A percentile compares a stretch with the other conserved stretches of the same genome.
phyloP scores from a whole-genome alignment of 1,284 basidiomycete genomes.

The Pterulicium gracile region DNA sequence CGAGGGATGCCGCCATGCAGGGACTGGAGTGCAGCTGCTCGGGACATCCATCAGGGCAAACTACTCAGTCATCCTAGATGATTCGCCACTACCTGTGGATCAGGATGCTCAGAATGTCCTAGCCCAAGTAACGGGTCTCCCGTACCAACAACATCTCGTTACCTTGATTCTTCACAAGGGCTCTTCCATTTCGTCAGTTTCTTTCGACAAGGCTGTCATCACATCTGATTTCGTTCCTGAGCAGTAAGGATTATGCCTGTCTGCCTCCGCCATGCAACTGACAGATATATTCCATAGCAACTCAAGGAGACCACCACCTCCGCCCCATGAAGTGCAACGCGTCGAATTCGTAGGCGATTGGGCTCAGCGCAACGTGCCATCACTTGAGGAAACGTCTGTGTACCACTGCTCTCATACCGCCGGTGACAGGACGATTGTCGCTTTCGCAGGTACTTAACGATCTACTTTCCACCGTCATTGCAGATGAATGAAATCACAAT shows the following conservation, averaged over 20 bases:
- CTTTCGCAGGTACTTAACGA: slow-evolving; percentile 34
- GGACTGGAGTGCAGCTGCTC: slow-evolving; percentile 41
- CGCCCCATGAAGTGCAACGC: no score
- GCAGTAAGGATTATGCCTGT: no score
- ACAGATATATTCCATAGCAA: no score
- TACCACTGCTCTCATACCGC: slow-evolving; percentile 35
- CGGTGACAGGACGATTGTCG: slow-evolving; percentile 33
- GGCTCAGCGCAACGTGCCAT: not conserved
- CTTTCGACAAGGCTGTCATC: slow-evolving; percentile 39
- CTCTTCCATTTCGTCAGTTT: slow-evolving; percentile 27
- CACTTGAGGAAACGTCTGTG: slow-evolving; percentile 9
- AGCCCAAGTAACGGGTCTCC: slow-evolving; percentile 29
- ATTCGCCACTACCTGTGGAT: slow-evolving; percentile 13
- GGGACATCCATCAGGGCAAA: slow-evolving; percentile 32
- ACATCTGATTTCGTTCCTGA: slow-evolving; percentile 10
- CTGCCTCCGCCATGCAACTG: no score
- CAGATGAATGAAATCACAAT: slow-evolving; percentile 6
- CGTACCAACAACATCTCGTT: slow-evolving; percentile 33
- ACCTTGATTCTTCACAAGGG: slow-evolving; percentile 29
- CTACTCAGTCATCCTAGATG: slow-evolving; percentile 39
- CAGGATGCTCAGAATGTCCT: slow-evolving; percentile 25
- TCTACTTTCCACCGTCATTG: not conserved
- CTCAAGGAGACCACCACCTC: no score
- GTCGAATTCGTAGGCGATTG: not conserved
- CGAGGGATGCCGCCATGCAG: no score